Percentiles rank a stretch among this genome's conserved stretches.
These are phyloP conservation scores for Pinus albicaulis DNA, from an alignment of 75 land plant species.

Conservation along the genomic window DNA sequence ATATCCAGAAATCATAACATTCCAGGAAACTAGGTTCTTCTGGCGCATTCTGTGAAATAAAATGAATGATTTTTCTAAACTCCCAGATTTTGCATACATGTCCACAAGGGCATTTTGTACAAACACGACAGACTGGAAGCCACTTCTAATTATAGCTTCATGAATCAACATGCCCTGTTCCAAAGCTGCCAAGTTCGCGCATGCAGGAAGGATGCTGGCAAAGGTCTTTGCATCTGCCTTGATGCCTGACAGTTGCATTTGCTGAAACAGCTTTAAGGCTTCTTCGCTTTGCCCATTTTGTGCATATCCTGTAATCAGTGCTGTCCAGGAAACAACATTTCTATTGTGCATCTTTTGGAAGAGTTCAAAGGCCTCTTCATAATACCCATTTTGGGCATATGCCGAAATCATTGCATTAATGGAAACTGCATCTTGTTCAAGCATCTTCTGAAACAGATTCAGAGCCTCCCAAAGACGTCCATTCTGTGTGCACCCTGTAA, in stretches of 20 bases:
- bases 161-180: slow-evolving; percentile 14
- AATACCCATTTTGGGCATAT: slow-evolving; percentile 5
- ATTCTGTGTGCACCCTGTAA: not conserved
- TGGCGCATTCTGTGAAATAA: slow-evolving; percentile 13
- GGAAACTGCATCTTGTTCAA: slow-evolving; percentile 18
- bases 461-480: slow-evolving; percentile 5
- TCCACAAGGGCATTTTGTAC: slow-evolving; percentile 18
- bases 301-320: slow-evolving; percentile 16
- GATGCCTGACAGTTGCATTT: slow-evolving; percentile 12
- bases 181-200: slow-evolving; percentile 11
- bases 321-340: slow-evolving; percentile 16
- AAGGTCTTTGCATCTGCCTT: slow-evolving; percentile 12
- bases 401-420: slow-evolving; percentile 14
- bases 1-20: not conserved
- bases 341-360: not conserved
- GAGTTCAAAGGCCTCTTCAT: slow-evolving; percentile 1
- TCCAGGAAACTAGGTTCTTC: slow-evolving; percentile 13
- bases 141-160: not conserved
- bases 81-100: slow-evolving; percentile 30
- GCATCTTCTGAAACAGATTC: not conserved
- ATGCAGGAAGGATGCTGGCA: slow-evolving; percentile 18
- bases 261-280: slow-evolving; percentile 10
- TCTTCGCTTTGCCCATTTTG: slow-evolving; percentile 6
- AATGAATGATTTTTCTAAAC: slow-evolving; percentile 4
- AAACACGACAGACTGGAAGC: slow-evolving; percentile 10